Evolutionary conservation across 108 stramenopile genomes (phyloP).

Genomic region (Epithemia pelagica): DNA sequence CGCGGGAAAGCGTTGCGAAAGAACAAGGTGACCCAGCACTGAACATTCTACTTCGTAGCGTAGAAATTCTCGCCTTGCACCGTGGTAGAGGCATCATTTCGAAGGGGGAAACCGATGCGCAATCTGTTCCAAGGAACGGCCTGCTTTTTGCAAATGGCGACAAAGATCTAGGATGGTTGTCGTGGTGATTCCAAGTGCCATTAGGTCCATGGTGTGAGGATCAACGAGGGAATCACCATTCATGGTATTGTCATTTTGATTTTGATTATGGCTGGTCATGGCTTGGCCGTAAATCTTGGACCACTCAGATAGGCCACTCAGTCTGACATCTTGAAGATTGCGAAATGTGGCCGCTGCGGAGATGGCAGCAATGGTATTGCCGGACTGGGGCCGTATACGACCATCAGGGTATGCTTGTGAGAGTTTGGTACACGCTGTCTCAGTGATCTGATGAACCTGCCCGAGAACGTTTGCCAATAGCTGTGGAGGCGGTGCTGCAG

Average conservation of each 20-base stretch:
- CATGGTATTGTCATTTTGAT: neutral
- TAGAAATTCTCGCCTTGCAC: too few species aligned
- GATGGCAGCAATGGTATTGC: conserved; percentile 1
- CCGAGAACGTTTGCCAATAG: neutral
- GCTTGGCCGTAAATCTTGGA: conserved; percentile 1
- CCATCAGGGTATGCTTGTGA: neutral
- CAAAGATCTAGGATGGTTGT: conserved; percentile 24
- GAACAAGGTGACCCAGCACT: too few species aligned
- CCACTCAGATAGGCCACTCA: conserved; percentile 13
- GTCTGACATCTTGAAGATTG: conserved; percentile 19
- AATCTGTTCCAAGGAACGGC: conserved; percentile 13
- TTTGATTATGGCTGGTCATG: neutral
- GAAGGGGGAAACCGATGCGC: neutral
- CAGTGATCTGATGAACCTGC: neutral
- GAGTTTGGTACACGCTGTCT: neutral
- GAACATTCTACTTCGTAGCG: too few species aligned
- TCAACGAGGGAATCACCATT: too few species aligned
- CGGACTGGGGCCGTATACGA: neutral
- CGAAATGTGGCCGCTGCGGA: conserved; percentile 20
- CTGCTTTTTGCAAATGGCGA: conserved; percentile 21
- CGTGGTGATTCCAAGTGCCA: conserved; percentile 14
- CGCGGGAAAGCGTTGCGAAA: too few species aligned
- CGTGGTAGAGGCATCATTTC: too few species aligned
- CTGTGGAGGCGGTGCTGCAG: too few species aligned
- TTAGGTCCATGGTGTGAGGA: conserved; percentile 1